Evolutionary conservation across 129 eudicot genomes (phyloP), one percentile per base, ranked within the genome.

Genomic region (Oenanthe sinensis): DNA sequence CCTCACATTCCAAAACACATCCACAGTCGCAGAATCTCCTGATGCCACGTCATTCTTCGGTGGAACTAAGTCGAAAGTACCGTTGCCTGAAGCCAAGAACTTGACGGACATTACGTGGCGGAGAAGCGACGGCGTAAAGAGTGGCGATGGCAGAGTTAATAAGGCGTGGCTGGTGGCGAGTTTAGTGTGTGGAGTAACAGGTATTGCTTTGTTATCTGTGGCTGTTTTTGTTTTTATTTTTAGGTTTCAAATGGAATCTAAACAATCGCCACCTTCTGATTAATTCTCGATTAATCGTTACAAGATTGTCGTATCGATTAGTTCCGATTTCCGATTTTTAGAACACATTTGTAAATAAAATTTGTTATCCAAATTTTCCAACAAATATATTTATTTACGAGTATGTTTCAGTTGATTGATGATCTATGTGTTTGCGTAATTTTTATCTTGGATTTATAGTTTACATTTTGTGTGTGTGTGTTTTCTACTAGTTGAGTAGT

Each of bases 161-260:
- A 77, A 77, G 73, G 84, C 77, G 55, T 63, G 90, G 82, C 58
- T 90, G 65, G 83, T 90, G 73, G 86, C 87, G 54, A 92, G 93
- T 75, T 83, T 83, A 78, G 96, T 87, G 28, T 92, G 93, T 42
- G 97, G 96, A 15, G 42, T 79, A 2, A 83, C 89, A 5, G 97
- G 97, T 71, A 80, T 90, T 75, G 86, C 76, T 43, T 83, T 92
- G 86, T 77, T 92, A 60, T 71, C 68, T 12, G 88, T 83, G 22
- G 85, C 90, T 5, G 96, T 82, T 16, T 74, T 88, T 46, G 37
- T 92, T 22, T 88, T 88, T 30, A 47, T 88, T 0, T 65, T 67
- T 72, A 86, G 92, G 83, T 55, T 42, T 71, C 78, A 75, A 76
- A 85, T 67, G 82, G 80, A 44, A 16, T 19, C 67, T 1, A 48